These are phyloP conservation scores for Paecilomyces variotii DNA, from an alignment of 2,329 filamentous ascomycete genomes.

Conservation along the genomic window DNA sequence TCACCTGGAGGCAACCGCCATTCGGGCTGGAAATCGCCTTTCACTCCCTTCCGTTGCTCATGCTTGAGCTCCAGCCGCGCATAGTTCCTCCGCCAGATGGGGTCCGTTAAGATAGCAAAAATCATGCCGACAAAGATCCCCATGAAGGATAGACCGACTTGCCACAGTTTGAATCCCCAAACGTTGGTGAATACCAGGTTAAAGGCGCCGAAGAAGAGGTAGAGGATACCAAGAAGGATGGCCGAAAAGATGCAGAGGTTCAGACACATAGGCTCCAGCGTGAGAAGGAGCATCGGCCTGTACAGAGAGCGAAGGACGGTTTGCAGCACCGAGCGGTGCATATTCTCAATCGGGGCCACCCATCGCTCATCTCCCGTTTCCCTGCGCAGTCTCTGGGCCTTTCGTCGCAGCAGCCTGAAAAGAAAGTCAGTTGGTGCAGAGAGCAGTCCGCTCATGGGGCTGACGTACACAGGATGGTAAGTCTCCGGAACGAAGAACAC, in stretches of 20 bases:
- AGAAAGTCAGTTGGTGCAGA: conserved; percentile 45
- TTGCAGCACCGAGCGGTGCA: conserved; percentile 56
- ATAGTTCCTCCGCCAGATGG: conserved; percentile 40
- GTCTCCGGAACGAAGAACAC: conserved; percentile 76
- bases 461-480: conserved; percentile 52
- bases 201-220: conserved; percentile 88
- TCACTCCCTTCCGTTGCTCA: conserved; percentile 23
- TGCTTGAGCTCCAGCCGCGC: conserved; percentile 32
- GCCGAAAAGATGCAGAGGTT: conserved; percentile 75
- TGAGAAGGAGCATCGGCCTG: conserved; percentile 67
- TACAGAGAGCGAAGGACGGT: conserved; percentile 54
- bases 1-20: conserved; percentile 65
- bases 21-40: conserved; percentile 65
- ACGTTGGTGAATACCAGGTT: conserved; percentile 66
- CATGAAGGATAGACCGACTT: conserved; percentile 71
- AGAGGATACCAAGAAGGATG: conserved; percentile 77
- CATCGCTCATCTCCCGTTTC: conserved; percentile 72
- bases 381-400: conserved; percentile 61
- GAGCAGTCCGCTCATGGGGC: neutral
- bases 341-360: conserved; percentile 68
- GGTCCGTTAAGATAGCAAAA: conserved; percentile 37
- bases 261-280: conserved; percentile 78
- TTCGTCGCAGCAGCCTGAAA: conserved; percentile 54
- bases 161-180: conserved; percentile 70
- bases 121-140: conserved; percentile 42